A percentile compares a stretch with the other conserved stretches of the same genome.
Conservation (phyloP, 2,329 filamentous ascomycete genomes). For the Colletotrichum godetiae region DNA sequence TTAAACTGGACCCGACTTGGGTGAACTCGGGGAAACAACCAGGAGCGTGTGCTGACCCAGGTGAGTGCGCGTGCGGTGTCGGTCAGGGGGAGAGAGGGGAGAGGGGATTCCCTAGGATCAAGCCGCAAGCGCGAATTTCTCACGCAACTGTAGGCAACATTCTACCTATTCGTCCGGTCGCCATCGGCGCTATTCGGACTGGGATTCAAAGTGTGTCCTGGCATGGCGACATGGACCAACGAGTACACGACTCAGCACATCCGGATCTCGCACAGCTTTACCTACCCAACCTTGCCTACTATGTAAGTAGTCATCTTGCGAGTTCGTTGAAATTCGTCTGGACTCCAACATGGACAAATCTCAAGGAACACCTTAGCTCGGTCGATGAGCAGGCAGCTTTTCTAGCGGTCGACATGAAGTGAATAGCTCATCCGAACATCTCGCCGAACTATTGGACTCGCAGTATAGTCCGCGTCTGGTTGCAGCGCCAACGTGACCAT, state of each 20-base stretch:
- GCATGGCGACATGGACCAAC: not conserved
- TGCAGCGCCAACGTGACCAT: not conserved
- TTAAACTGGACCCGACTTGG: slow-evolving; percentile 5
- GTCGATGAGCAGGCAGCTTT: not conserved
- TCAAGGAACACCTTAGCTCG: not conserved
- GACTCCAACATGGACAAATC: not conserved
- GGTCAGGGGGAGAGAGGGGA: slow-evolving; percentile 6
- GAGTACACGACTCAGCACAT: slow-evolving; percentile 24
- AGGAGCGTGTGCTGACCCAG: slow-evolving; percentile 17
- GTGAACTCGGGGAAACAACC: slow-evolving; percentile 27
- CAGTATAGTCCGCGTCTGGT: not conserved
- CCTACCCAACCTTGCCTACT: too few relatives aligned
- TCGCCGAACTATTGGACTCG: not conserved
- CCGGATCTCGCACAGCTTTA: not conserved
- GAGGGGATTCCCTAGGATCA: not conserved
- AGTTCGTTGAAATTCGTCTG: not conserved
- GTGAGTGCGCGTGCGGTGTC: not conserved
- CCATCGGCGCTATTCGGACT: not conserved
- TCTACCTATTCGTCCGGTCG: not conserved
- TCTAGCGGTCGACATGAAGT: not conserved
- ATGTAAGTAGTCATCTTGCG: not conserved
- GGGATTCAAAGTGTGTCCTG: not conserved
- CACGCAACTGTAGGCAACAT: not conserved
- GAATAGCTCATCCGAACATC: not conserved
- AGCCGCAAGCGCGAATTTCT: slow-evolving; percentile 5